A percentile compares a stretch with the other conserved stretches of the same genome.
These are phyloP conservation scores for Sporobolomyces pararoseus DNA, from an alignment of 768 basidiomycete species.

Conservation along the genomic window DNA sequence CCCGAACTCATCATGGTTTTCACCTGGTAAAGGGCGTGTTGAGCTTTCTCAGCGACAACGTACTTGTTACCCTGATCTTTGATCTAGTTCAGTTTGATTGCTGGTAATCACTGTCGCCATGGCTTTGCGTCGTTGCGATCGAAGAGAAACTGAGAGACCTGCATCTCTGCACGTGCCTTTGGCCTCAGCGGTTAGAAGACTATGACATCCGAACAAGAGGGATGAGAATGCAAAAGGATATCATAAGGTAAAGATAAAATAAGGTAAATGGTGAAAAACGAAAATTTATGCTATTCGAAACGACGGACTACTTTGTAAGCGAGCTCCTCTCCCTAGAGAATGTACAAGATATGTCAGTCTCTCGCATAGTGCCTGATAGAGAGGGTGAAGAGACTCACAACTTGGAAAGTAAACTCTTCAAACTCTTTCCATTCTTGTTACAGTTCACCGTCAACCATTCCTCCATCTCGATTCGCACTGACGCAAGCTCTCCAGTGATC, in stretches of 20 bases:
- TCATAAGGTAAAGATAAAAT: neutral
- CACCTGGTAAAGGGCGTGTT: too few species aligned
- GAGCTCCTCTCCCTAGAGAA: slow-evolving; percentile 6
- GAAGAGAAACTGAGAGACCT: too few species aligned
- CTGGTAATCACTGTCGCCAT: too few species aligned
- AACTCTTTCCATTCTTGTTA: slow-evolving; percentile 59
- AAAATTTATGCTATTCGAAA: neutral
- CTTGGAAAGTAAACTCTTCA: slow-evolving; percentile 50
- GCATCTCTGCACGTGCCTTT: too few species aligned
- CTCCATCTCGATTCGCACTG: slow-evolving; percentile 76
- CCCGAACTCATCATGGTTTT: too few species aligned
- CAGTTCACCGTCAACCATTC: slow-evolving; percentile 79
- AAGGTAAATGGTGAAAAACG: neutral
- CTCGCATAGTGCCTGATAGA: neutral
- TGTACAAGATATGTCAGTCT: neutral
- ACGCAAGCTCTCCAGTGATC: slow-evolving; percentile 63
- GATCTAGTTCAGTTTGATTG: too few species aligned
- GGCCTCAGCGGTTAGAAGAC: too few species aligned
- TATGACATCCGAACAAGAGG: too few species aligned
- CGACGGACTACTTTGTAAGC: neutral
- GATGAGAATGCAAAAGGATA: too few species aligned
- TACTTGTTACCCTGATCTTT: too few species aligned
- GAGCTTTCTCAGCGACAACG: too few species aligned
- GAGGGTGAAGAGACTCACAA: slow-evolving; percentile 36
- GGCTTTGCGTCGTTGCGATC: too few species aligned